Base-by-base conservation (phyloP, 805 yeast genomes). In the Scheffersomyces ergatensis region DNA sequence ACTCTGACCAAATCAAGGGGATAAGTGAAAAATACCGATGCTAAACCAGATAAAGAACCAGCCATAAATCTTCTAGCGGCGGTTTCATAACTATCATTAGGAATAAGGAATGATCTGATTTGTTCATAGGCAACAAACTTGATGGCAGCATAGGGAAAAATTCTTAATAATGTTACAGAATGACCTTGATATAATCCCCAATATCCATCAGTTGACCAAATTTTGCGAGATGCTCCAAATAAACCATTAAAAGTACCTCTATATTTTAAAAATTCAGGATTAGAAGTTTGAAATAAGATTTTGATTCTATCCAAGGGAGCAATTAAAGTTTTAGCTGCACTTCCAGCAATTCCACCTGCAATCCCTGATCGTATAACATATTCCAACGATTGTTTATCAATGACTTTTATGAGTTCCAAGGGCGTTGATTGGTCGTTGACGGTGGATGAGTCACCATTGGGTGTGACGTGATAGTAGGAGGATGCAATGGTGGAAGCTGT, bases 101-200 rank as follows among this genome's bases (percentile, higher is more conserved):
- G 96, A 38, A 93, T 93, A 44, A 93, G 62, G 1, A 85, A 40
- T 11, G 86, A 73, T 46, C 99, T 67, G 36, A 90, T 80, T 62
- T 93, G 98, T 64, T 93, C 99, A 62, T 93, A 93, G 8, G 95
- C 90, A 13, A 93, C 96, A 62, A 92, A 93, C 60, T 93, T 93
- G 55, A 93, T 86, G 9, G 97, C 96, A 3, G 99, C 97, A 60
- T 93, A 93, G 1, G 99, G 99, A 60, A 93, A 92, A 3, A 93
- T 88, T 46, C 99, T 74, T 33, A 90, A 62, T 37, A 93, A 67
- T 0, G 99, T 93, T 1, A 95, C 97, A 4, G 96, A 87, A 60
- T 93, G 99, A 31, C 99, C 99, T 55, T 92, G 96, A 59, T 82
- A 92, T 40, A 93, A 77, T 1, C 99, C 99, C 33, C 67, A 47